phyloP scores from a whole-genome alignment of 257 asterid genomes.

The Ocimum tenuiflorum region DNA sequence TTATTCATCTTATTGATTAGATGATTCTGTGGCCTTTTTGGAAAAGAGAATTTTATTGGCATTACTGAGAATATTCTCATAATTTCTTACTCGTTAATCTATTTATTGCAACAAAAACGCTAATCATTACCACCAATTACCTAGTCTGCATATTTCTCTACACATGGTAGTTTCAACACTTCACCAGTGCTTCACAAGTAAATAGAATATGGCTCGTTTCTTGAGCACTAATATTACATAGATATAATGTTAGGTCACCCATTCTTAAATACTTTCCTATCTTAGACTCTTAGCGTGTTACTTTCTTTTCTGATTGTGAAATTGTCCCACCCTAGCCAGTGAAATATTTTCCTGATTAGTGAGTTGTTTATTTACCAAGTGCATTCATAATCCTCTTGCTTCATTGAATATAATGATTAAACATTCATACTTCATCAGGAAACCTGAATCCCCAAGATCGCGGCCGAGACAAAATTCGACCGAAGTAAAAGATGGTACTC shows the following conservation, averaged over 20 bases:
- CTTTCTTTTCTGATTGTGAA: not conserved
- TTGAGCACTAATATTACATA: not conserved
- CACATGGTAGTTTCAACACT: conserved; percentile 5
- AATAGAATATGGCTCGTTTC: not conserved
- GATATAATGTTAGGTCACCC: not conserved
- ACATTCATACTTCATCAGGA: conserved; percentile 42
- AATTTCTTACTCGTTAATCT: not conserved
- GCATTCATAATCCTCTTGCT: not conserved
- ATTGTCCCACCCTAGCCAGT: conserved; percentile 1
- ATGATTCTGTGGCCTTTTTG: not conserved
- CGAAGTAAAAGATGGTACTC: conserved; percentile 85
- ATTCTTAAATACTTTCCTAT: not conserved
- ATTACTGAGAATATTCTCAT: no score
- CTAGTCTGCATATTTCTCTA: not conserved
- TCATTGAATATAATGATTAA: conserved; percentile 18
- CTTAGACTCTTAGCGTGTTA: not conserved
- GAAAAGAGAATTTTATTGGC: not conserved
- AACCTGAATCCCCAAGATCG: conserved; percentile 83
- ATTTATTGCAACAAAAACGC: not conserved
- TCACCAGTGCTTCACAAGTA: not conserved
- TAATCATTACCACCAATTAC: not conserved
- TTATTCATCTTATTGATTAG: not conserved
- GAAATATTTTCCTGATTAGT: not conserved
- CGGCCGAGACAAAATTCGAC: conserved; percentile 47
- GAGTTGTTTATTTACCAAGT: conserved; percentile 2